Conservation (phyloP, 164 flowering plant genomes). For the Magnolia sinica region DNA sequence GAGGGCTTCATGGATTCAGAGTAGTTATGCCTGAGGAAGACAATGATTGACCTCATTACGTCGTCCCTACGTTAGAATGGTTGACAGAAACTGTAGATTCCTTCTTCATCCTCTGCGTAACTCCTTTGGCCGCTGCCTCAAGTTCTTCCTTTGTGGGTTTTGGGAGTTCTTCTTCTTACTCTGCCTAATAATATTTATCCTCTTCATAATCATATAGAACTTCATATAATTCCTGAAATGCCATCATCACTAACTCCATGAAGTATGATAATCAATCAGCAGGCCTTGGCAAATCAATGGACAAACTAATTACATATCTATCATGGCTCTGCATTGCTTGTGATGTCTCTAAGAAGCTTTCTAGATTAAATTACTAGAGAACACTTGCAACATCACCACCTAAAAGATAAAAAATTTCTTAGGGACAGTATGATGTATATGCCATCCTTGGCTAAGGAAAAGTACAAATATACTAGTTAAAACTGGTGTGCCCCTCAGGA, state of each 20-base stretch:
- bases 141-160: slow-evolving; percentile 55
- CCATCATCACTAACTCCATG: not conserved
- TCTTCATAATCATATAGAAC: slow-evolving; percentile 60
- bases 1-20: too few species aligned
- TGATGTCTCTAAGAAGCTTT: not conserved
- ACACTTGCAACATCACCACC: not conserved
- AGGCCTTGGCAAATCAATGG: too few species aligned
- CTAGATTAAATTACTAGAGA: not conserved
- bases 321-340: slow-evolving; percentile 40
- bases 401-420: too few species aligned
- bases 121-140: slow-evolving; percentile 72
- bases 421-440: too few species aligned
- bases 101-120: slow-evolving; percentile 51
- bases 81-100: slow-evolving; percentile 35
- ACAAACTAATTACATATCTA: slow-evolving; percentile 32
- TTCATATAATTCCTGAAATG: slow-evolving; percentile 26
- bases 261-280: not conserved
- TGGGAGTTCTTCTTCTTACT: slow-evolving; percentile 46
- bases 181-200: slow-evolving; percentile 32
- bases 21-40: too few species aligned
- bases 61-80: slow-evolving; percentile 4
- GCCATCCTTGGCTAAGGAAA: too few species aligned
- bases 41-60: too few species aligned
- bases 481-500: too few species aligned
- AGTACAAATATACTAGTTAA: too few species aligned